These are phyloP conservation scores for Astragalus glycyphyllos DNA, from an alignment of 306 rosid species.

Conservation along the genomic window DNA sequence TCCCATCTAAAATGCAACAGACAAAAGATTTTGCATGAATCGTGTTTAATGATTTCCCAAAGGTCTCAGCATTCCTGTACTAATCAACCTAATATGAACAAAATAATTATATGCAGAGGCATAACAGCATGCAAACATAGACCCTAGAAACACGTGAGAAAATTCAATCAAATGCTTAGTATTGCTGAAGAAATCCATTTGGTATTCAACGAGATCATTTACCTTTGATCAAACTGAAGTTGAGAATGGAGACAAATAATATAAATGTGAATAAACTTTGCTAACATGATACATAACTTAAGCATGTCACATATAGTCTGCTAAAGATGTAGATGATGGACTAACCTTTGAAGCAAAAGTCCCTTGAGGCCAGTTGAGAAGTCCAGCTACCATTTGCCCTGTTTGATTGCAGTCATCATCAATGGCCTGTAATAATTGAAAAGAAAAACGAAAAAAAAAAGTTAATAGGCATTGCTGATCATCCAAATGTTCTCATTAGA, in stretches of 20 bases:
- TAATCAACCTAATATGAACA: constrained; percentile 5
- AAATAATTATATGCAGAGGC: no score
- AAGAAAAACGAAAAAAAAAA: neutral
- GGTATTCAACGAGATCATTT: constrained; percentile 3
- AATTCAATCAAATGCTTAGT: constrained; percentile 31
- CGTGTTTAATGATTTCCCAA: constrained; percentile 2
- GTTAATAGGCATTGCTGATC: neutral
- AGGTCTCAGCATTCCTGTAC: neutral
- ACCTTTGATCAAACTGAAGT: neutral
- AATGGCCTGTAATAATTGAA: constrained; percentile 64
- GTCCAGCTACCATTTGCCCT: constrained; percentile 96
- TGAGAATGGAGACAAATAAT: constrained; percentile 15
- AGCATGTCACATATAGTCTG: neutral
- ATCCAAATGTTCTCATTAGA: constrained; percentile 8
- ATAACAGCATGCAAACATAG: constrained; percentile 12
- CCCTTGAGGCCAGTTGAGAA: constrained; percentile 95
- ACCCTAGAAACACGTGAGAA: neutral
- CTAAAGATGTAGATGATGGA: constrained; percentile 13
- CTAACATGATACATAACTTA: neutral
- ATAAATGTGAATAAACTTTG: constrained; percentile 5
- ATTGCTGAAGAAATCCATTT: constrained; percentile 15
- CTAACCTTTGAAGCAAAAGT: constrained; percentile 97
- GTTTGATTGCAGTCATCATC: constrained; percentile 99
- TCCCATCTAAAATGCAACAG: constrained; percentile 10
- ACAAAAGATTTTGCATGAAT: neutral